Evolutionary conservation across 2,329 filamentous ascomycete species (phyloP).

Genomic region (Leptographium lundbergii): DNA sequence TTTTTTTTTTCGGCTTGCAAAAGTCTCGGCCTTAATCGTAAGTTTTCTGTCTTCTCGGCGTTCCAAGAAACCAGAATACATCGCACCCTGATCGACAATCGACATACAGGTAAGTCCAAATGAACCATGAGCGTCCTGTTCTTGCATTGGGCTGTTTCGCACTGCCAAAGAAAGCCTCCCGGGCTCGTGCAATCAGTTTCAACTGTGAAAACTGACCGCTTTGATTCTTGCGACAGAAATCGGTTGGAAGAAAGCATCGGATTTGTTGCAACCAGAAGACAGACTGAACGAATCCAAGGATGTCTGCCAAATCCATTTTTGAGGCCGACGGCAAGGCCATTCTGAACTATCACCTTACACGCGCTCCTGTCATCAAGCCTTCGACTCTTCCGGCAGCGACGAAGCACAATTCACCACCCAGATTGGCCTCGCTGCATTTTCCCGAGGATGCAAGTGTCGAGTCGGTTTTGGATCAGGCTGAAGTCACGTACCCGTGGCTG

Average conservation of each 20-base stretch:
- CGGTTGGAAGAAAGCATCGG: background rate
- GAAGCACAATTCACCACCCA: slow-evolving; percentile 85
- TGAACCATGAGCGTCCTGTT: background rate
- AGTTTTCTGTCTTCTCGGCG: background rate
- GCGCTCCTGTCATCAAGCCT: slow-evolving; percentile 94
- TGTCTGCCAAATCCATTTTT: slow-evolving; percentile 94
- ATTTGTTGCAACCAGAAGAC: background rate
- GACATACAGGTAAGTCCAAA: background rate
- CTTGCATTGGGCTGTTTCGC: background rate
- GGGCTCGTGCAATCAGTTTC: background rate
- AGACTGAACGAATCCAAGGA: slow-evolving; percentile 20
- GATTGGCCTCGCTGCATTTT: slow-evolving; percentile 87
- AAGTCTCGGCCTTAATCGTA: background rate
- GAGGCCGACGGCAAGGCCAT: slow-evolving; percentile 99
- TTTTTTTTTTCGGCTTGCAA: background rate
- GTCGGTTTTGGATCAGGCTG: slow-evolving; percentile 84
- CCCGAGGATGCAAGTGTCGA: slow-evolving; percentile 74
- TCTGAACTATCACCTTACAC: slow-evolving; percentile 99
- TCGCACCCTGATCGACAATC: background rate
- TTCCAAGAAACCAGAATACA: background rate
- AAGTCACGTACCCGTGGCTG: slow-evolving; percentile 94
- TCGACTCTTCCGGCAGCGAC: slow-evolving; percentile 74
- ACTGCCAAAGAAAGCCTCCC: background rate
- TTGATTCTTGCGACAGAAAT: background rate
- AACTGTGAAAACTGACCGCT: background rate